phyloP scores from a whole-genome alignment of 2,329 filamentous ascomycete genomes.

The Colletotrichum incanum region DNA sequence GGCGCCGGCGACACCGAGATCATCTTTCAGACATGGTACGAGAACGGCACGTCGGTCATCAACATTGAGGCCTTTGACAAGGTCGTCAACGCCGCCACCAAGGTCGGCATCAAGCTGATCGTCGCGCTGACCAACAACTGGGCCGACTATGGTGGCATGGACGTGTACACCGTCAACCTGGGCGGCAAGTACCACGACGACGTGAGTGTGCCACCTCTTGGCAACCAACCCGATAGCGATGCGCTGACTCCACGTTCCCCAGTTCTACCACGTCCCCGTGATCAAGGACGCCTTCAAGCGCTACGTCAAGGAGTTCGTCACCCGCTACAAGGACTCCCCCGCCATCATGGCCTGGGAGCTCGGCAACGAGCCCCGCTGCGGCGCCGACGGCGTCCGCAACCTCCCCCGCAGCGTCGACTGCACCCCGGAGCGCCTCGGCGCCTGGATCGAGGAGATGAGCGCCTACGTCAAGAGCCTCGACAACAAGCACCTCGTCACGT shows the following conservation, averaged over 20 bases:
- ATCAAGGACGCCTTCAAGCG: slow-evolving; percentile 69
- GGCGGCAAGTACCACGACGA: slow-evolving; percentile 65
- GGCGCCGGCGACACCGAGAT: slow-evolving; percentile 61
- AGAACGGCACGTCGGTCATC: slow-evolving; percentile 63
- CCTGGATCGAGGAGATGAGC: slow-evolving; percentile 70
- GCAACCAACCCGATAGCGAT: not conserved
- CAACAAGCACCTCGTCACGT: slow-evolving; percentile 67
- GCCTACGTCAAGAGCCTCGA: slow-evolving; percentile 69
- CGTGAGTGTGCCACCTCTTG: slow-evolving; percentile 46
- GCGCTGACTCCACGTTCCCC: not conserved
- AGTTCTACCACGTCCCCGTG: slow-evolving; percentile 65
- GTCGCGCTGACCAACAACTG: slow-evolving; percentile 69
- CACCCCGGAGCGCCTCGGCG: slow-evolving; percentile 58
- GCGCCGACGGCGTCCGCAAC: slow-evolving; percentile 62
- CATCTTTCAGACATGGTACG: slow-evolving; percentile 62
- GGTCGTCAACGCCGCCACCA: slow-evolving; percentile 63
- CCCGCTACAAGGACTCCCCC: slow-evolving; percentile 70
- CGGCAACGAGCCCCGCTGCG: slow-evolving; percentile 73
- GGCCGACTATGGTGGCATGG: slow-evolving; percentile 70
- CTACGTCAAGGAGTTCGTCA: slow-evolving; percentile 74
- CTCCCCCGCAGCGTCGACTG: slow-evolving; percentile 59
- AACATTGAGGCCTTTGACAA: slow-evolving; percentile 62
- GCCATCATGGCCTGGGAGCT: slow-evolving; percentile 79
- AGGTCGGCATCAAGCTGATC: slow-evolving; percentile 65
- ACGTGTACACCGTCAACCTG: slow-evolving; percentile 67